Evolutionary conservation across 2,329 filamentous ascomycete genomes (phyloP).

Genomic region (Penicillium thymicola): DNA sequence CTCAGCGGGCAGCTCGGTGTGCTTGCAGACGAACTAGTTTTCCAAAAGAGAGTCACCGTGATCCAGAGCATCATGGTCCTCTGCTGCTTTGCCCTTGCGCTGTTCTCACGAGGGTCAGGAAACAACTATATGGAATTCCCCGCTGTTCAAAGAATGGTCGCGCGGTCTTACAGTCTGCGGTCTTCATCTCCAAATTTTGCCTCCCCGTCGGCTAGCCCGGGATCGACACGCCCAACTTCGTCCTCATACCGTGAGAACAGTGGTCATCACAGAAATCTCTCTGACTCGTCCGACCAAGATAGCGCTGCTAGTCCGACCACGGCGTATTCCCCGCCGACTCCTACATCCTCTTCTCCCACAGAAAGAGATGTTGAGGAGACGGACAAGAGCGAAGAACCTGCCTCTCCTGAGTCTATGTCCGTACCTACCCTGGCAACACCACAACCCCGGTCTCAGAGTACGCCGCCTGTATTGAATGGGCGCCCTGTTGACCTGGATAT

Average conservation of each 20-base stretch:
- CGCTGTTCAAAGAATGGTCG: conserved; percentile 47
- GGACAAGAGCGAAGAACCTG: conserved; percentile 17
- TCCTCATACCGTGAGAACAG: conserved; percentile 29
- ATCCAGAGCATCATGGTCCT: conserved; percentile 84
- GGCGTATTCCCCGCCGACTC: conserved; percentile 41
- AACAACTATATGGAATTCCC: conserved; percentile 46
- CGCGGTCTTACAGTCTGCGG: conserved; percentile 44
- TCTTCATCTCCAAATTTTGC: conserved; percentile 36
- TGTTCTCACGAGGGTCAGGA: conserved; percentile 60
- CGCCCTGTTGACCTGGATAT: conserved; percentile 10
- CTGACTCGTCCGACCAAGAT: conserved; percentile 35
- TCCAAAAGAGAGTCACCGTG: conserved; percentile 86
- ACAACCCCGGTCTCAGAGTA: conserved; percentile 32
- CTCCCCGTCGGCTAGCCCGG: conserved; percentile 38
- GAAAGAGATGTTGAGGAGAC: conserved; percentile 14
- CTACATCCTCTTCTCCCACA: conserved; percentile 30
- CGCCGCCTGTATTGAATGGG: conserved; percentile 28
- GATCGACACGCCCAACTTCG: conserved; percentile 30
- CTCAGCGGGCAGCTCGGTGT: conserved; percentile 77
- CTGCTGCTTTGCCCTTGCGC: conserved; percentile 79
- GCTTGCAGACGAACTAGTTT: conserved; percentile 85
- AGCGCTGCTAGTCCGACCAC: conserved; percentile 30
- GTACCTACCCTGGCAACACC: conserved; percentile 23
- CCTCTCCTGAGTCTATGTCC: conserved; percentile 17
- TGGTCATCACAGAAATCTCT: conserved; percentile 32